A percentile compares a stretch with the other conserved stretches of the same genome.
Evolutionary conservation across 2,329 filamentous ascomycete genomes (phyloP).

Genomic region (Pseudocercospora macadamiae): DNA sequence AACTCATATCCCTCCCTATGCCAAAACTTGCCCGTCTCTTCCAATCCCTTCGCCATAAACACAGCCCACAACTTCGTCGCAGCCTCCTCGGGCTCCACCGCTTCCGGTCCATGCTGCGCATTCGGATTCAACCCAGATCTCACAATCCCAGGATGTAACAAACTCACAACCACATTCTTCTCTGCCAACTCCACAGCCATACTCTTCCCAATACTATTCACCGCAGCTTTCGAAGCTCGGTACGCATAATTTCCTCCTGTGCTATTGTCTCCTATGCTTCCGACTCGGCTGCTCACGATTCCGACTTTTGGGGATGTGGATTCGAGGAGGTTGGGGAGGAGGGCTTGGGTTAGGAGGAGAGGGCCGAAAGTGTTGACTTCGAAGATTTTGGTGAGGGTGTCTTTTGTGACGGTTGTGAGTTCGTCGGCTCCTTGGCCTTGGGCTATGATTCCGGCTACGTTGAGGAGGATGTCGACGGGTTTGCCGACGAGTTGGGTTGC

Average conservation of each 20-base stretch:
- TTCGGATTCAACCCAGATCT: slow-evolving; percentile 41
- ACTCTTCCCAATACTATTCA: slow-evolving; percentile 50
- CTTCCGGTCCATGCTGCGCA: slow-evolving; percentile 35
- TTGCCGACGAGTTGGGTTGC: slow-evolving; percentile 35
- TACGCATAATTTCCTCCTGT: slow-evolving; percentile 50
- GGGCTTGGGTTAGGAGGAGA: slow-evolving; percentile 48
- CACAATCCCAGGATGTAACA: slow-evolving; percentile 51
- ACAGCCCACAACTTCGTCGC: slow-evolving; percentile 49
- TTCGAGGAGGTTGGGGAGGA: slow-evolving; percentile 46
- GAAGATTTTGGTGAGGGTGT: slow-evolving; percentile 43
- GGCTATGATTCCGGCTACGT: slow-evolving; percentile 44
- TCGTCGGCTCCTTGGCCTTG: slow-evolving; percentile 39
- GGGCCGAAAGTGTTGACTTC: slow-evolving; percentile 51
- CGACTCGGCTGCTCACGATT: slow-evolving; percentile 49
- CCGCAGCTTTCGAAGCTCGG: slow-evolving; percentile 48
- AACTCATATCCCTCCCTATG: slow-evolving; percentile 50
- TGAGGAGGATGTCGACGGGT: slow-evolving; percentile 43
- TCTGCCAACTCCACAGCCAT: slow-evolving; percentile 47
- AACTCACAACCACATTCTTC: slow-evolving; percentile 44
- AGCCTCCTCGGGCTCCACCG: slow-evolving; percentile 51
- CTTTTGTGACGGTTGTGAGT: slow-evolving; percentile 36
- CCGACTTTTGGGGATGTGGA: slow-evolving; percentile 40
- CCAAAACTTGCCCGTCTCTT: slow-evolving; percentile 49
- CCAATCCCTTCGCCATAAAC: slow-evolving; percentile 43
- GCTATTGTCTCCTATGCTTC: slow-evolving; percentile 48